Evolutionary conservation across 257 asterid genomes (phyloP), one percentile per base, ranked within the genome.

Genomic region (Plantago ovata): DNA sequence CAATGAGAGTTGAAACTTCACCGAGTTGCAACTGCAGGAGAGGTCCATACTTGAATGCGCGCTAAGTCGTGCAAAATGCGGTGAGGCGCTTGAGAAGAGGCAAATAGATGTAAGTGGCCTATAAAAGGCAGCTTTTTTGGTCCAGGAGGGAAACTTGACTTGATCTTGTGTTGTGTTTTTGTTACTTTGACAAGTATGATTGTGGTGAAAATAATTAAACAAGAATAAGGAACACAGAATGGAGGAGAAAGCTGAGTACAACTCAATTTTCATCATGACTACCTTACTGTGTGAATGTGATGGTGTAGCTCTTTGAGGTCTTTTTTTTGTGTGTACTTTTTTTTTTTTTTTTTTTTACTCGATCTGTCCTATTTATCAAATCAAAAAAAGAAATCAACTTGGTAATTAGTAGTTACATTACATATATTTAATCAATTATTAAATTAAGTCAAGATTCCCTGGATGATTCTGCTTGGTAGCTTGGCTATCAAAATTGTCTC

Each of bases 11-110:
- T 20, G 21, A 6, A 22, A 73, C 16, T 43, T 68, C 65, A 0
- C 78, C 78, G 0, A 73, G 45, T n/a, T 68, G 61, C 9, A 73
- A 22, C 36, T 45, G 73, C 74, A 73, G 63, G 1, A 73, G 12
- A 0, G 68, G 62, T 13, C 78, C 78, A 46, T 67, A 50, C 22
- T 63, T 48, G 12, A n/a, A n/a, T n/a, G n/a, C 2, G 3, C 0
- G 78, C 41, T 13, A 72, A 8, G 4, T 67, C 58, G 16, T 39
- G 38, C 47, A 72, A 55, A 1, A 24, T 13, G 9, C 45, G 77
- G 40, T 72, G 77, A 13, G 74, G 73, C 15, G 48, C 47, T 5
- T 64, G 38, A 1, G 20, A n/a, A 19, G 51, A 32, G 6, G 43
- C 22, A 3, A 57, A 39, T 5, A 56, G 63, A 40, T 67, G 73